These are phyloP conservation scores for Phytophthora cryptogea DNA, from an alignment of 352 stramenopile genomes.

Conservation along the genomic window DNA sequence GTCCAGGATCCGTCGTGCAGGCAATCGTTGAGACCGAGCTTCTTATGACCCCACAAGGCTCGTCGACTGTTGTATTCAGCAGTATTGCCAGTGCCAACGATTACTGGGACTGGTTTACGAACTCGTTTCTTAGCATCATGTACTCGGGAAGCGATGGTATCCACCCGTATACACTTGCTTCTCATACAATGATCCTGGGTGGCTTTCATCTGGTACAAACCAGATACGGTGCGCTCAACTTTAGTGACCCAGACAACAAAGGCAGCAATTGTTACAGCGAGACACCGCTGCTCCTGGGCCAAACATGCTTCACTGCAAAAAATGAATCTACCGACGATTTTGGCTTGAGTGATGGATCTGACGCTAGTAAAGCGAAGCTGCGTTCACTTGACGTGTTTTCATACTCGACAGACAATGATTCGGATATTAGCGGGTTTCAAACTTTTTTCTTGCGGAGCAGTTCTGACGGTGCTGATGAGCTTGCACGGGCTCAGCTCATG, in stretches of 20 bases:
- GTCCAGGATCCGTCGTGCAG: conserved; percentile 55
- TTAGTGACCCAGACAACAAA: conserved; percentile 38
- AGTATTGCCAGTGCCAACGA: conserved; percentile 43
- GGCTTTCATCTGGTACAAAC: conserved; percentile 71
- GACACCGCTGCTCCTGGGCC: conserved; percentile 35
- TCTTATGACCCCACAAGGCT: conserved; percentile 41
- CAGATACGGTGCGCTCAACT: conserved; percentile 53
- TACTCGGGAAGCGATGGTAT: conserved; percentile 44
- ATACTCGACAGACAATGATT: conserved; percentile 49
- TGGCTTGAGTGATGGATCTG: conserved; percentile 44
- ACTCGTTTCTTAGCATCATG: conserved; percentile 55
- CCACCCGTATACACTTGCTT: conserved; percentile 62
- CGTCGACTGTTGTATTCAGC: conserved; percentile 44
- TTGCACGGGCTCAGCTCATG: conserved; percentile 39
- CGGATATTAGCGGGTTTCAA: conserved; percentile 47
- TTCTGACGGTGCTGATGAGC: conserved; percentile 38
- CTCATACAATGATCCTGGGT: conserved; percentile 64
- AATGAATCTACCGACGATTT: conserved; percentile 41
- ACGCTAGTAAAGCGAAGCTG: conserved; percentile 29
- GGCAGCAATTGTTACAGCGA: conserved; percentile 57
- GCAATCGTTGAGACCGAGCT: conserved; percentile 60
- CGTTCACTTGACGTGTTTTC: conserved; percentile 61
- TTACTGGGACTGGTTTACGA: conserved; percentile 71
- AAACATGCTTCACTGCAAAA: conserved; percentile 45
- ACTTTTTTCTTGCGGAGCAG: conserved; percentile 62